Base-by-base conservation (phyloP, 2,329 filamentous ascomycete species). In the Westerdykella sp. region DNA sequence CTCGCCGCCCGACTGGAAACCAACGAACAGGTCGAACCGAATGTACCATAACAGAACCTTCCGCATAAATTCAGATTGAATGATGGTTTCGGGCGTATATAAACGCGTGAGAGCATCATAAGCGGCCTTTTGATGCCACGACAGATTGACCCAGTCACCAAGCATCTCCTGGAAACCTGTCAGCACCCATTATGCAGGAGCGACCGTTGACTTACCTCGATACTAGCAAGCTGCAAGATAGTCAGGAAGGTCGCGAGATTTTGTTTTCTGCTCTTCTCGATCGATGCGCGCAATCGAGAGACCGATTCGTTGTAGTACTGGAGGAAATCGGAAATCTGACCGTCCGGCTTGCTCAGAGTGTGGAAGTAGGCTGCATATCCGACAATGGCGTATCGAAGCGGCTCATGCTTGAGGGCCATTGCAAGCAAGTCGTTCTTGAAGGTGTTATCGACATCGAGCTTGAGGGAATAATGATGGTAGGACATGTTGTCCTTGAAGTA, bases 131-230 rank as follows among this genome's bases (percentile, higher is more conserved):
- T 96, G 90, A 63, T 97, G 93, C 16, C 89, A 87, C 68, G 93
- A 84, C 13, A 97, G 74, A 57, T 94, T 96, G 41, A 94, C 81
- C 89, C 89, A 97, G 62, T 98, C 93, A 11, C 93, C 93, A 37
- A 97, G 76, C 57, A 89, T 94, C 69, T 97, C 93, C 88, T 95
- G 57, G 40, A 21, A 36, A 23, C 40, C 43, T 15, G 39, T 43
- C 39, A 40, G 35, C 28, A 6, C 37, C 40, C 10, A 30, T 7
- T 2, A 12, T 13, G 4, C n/a, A 12, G 5, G 10, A 13, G 15
- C 15, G 15, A 38, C 25, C 31, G 23, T 10, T 23, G 14, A 50
- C 72, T 59, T 74, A 94, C 89, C 79, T 98, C 93, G 43, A 96
- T 93, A 3, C 87, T 94, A 43, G 90, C 89, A 39, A 97, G 77